phyloP scores from a whole-genome alignment of 2,329 filamentous ascomycete genomes.

The Microsporum audouinii region DNA sequence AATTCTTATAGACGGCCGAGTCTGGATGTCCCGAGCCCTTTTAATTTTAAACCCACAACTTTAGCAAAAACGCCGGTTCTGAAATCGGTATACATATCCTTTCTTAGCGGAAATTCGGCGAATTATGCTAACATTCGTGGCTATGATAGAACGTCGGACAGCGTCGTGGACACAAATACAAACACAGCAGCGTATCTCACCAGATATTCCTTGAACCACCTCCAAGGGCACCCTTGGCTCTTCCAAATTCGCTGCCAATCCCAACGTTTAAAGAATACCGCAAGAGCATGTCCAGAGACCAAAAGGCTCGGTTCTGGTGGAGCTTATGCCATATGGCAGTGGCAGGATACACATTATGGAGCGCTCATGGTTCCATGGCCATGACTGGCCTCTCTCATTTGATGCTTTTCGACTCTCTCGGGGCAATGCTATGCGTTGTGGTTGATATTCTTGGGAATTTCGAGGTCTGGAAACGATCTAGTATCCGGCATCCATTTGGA shows the following conservation, averaged over 20 bases:
- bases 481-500: conserved; percentile 83
- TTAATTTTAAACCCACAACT: conserved; percentile 85
- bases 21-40: conserved; percentile 47
- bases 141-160: conserved; percentile 68
- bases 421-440: conserved; percentile 77
- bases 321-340: conserved; percentile 78
- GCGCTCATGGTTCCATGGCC: conserved; percentile 71
- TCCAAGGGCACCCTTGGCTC: conserved; percentile 68
- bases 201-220: conserved; percentile 94
- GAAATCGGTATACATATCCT: conserved; percentile 54
- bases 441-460: conserved; percentile 95
- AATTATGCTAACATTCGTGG: conserved; percentile 16
- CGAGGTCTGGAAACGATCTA: conserved; percentile 90
- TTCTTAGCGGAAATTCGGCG: neutral
- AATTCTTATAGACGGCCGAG: conserved; percentile 21
- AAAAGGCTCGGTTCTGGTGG: conserved; percentile 75
- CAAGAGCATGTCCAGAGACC: conserved; percentile 78
- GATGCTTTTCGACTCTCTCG: conserved; percentile 89
- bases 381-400: conserved; percentile 88
- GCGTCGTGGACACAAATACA: conserved; percentile 91
- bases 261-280: conserved; percentile 82
- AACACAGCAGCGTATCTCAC: conserved; percentile 90
- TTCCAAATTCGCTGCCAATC: conserved; percentile 83
- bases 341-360: conserved; percentile 75
- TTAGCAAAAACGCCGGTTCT: conserved; percentile 59